Percentiles rank a stretch among this genome's conserved stretches.
Conservation (phyloP, 805 yeast species). For the Hanseniaspora singularis region DNA sequence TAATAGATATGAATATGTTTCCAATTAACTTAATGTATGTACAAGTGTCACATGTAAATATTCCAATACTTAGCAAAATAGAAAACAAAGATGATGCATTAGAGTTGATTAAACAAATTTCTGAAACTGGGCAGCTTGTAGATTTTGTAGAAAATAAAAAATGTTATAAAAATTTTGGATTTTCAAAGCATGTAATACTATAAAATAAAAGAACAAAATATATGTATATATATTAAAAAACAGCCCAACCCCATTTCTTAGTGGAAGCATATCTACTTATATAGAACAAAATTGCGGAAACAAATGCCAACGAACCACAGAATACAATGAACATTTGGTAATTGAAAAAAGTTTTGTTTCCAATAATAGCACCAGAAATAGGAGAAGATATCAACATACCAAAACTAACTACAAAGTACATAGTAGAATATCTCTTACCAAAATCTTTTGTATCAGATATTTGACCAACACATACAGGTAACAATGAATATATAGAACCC, state of each 20-base stretch:
- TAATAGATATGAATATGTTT: slow-evolving; percentile 23
- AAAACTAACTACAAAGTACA: slow-evolving; percentile 43
- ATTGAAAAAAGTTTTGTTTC: slow-evolving; percentile 25
- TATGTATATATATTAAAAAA: slow-evolving; percentile 11
- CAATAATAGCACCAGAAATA: slow-evolving; percentile 35
- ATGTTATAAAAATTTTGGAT: neutral
- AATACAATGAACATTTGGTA: slow-evolving; percentile 34
- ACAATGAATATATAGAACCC: slow-evolving; percentile 39
- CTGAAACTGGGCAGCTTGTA: slow-evolving; percentile 4
- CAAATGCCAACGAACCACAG: slow-evolving; percentile 30
- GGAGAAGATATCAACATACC: slow-evolving; percentile 36
- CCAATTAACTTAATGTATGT: slow-evolving; percentile 26
- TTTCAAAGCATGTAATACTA: neutral
- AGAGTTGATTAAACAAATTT: neutral
- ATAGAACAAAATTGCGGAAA: slow-evolving; percentile 32
- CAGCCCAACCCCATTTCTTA: slow-evolving; percentile 13
- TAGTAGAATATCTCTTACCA: slow-evolving; percentile 40
- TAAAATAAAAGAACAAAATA: neutral
- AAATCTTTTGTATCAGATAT: slow-evolving; percentile 39
- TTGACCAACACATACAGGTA: slow-evolving; percentile 43
- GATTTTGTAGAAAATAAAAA: slow-evolving; percentile 5
- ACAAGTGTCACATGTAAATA: slow-evolving; percentile 18
- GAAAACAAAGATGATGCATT: neutral
- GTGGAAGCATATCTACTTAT: slow-evolving; percentile 35
- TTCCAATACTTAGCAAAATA: neutral